phyloP scores from a whole-genome alignment of 2,329 filamentous ascomycete species.

The Aureobasidium sp. region DNA sequence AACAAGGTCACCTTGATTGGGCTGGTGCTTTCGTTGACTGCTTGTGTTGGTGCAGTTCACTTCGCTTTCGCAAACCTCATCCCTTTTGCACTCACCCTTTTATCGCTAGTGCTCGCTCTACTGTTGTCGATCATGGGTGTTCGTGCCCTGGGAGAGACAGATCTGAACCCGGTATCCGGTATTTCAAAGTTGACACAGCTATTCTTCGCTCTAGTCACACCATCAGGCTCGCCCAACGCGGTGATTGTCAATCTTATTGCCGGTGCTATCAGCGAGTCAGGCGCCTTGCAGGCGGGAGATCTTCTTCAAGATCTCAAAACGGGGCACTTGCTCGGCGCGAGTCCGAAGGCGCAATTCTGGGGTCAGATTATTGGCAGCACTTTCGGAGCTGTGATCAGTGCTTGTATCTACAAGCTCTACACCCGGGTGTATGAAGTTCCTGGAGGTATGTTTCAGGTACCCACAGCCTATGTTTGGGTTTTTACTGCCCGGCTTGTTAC shows the following conservation, averaged over 20 bases:
- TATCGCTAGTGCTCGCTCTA: conserved; percentile 73
- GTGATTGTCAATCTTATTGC: conserved; percentile 95
- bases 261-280: conserved; percentile 75
- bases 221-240: conserved; percentile 68
- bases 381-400: conserved; percentile 76
- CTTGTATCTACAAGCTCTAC: conserved; percentile 82
- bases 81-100: conserved; percentile 69
- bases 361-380: conserved; percentile 88
- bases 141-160: conserved; percentile 66
- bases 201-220: conserved; percentile 85
- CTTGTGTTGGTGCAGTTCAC: conserved; percentile 77
- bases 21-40: conserved; percentile 63
- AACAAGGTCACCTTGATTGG: conserved; percentile 63
- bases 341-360: conserved; percentile 92
- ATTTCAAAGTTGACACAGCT: conserved; percentile 96
- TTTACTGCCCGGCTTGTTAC: conserved; percentile 92
- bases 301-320: conserved; percentile 97
- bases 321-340: conserved; percentile 83
- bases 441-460: conserved; percentile 83
- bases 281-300: conserved; percentile 89
- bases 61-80: conserved; percentile 77
- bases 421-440: conserved; percentile 84
- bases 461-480: conserved; percentile 94
- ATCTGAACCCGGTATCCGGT: conserved; percentile 90
- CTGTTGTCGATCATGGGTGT: conserved; percentile 57